phyloP scores from a whole-genome alignment of 805 yeast species.

The Myxozyma mucilagina region DNA sequence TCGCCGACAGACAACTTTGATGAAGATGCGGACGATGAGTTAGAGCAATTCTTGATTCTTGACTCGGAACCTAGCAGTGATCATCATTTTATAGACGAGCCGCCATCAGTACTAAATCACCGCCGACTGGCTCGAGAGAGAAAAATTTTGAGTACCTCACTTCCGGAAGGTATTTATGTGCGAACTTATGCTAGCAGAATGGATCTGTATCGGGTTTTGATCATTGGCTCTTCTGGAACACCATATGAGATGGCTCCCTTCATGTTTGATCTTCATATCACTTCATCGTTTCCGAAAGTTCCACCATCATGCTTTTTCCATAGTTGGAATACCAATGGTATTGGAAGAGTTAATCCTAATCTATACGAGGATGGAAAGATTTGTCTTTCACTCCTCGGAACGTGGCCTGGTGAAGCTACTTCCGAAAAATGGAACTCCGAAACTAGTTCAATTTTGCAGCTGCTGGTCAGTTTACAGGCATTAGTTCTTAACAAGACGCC shows the following conservation, averaged over 20 bases:
- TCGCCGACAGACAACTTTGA: background rate
- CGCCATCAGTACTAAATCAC: conserved; percentile 10
- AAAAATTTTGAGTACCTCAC: conserved; percentile 23
- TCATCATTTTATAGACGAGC: conserved; percentile 14
- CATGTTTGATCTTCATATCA: conserved; percentile 26
- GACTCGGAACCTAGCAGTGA: conserved; percentile 14
- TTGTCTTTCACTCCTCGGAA: conserved; percentile 30
- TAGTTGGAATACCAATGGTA: conserved; percentile 33
- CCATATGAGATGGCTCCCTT: conserved; percentile 32
- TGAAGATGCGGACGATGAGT: background rate
- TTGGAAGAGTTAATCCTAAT: conserved; percentile 31
- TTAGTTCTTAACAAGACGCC: conserved; percentile 29
- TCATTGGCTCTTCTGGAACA: conserved; percentile 27
- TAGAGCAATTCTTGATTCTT: conserved; percentile 16
- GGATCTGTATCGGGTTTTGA: conserved; percentile 27
- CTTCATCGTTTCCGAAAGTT: conserved; percentile 16
- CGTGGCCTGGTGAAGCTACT: conserved; percentile 30
- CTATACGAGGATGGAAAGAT: conserved; percentile 32
- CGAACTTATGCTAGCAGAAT: conserved; percentile 26
- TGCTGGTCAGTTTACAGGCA: conserved; percentile 27
- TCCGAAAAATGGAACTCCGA: conserved; percentile 28
- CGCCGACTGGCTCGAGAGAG: conserved; percentile 28
- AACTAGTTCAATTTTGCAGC: conserved; percentile 27
- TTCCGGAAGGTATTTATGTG: conserved; percentile 30
- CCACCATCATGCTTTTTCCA: conserved; percentile 30